Base-by-base conservation (phyloP, 2,329 filamentous ascomycete species). In the Furcasterigmium furcatum region DNA sequence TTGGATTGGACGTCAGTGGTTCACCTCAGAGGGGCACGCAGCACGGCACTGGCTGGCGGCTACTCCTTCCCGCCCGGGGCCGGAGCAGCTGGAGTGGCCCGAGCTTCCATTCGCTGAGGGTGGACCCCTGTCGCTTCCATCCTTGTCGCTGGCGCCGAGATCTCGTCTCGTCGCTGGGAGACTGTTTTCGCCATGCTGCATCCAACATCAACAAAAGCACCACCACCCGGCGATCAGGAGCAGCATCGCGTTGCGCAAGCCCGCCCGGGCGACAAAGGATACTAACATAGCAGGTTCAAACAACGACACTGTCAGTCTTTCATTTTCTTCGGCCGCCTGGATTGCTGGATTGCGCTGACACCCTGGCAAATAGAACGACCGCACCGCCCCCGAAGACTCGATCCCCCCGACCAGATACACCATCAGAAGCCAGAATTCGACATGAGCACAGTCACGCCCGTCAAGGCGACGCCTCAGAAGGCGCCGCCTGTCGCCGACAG, bases 401-500 rank as follows among this genome's bases (percentile, higher is more conserved):
- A 7, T 12, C 29, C 20, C 22, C 14, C 12, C 16, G n/a, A 19
- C 30, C n/a, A 16, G 34, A 36, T 18, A 36, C 34, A 14, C n/a
- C 12, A 36, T 14, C 16, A 10, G n/a, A 36, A 3, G 3, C 34
- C 34, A 36, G n/a, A n/a, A n/a, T n/a, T n/a, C n/a, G n/a, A n/a
- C 3, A 36, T 36, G 34, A 36, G 18, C n/a, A 18, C 41, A 8
- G 44, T 55, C 44, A 70, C 68, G 53, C 59, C 78, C 53, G 50
- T 76, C 60, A 61, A 74, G 64, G 62, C 60, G 25, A 70, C 64
- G 22, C 62, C 68, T 25, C 58, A 50, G 41, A 46, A 63, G 16
- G 46, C 57, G 7, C 52, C 65, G 1, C 51, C 59, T 19, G 52
- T 55, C 35, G 60, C 66, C 22, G 79, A 82, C 44, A 82, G 77